These are phyloP conservation scores for Sporothrix luriei DNA, from an alignment of 2,329 filamentous ascomycete genomes.

Conservation along the genomic window DNA sequence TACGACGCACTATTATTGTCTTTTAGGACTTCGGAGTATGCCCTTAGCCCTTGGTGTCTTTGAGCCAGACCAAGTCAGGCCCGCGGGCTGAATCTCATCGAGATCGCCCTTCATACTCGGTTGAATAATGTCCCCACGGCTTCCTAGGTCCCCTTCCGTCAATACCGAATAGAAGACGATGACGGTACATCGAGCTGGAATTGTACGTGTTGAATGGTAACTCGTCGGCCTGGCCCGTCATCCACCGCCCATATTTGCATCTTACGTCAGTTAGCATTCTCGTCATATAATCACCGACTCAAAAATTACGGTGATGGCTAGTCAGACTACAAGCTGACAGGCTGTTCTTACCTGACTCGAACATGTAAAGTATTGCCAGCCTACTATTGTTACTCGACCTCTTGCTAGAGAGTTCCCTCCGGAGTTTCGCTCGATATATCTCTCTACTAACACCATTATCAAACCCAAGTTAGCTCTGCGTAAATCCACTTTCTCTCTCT, in stretches of 20 bases:
- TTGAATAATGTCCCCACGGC: background rate
- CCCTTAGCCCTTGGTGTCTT: too few relatives aligned
- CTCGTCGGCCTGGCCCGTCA: too few relatives aligned
- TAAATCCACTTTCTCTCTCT: too few relatives aligned
- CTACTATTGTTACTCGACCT: background rate
- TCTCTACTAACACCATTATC: background rate
- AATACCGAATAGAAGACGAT: too few relatives aligned
- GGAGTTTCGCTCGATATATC: background rate
- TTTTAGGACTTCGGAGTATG: too few relatives aligned
- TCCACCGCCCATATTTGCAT: background rate
- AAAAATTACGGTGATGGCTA: background rate
- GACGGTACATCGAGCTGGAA: too few relatives aligned
- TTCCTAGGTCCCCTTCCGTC: background rate
- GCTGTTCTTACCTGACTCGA: background rate
- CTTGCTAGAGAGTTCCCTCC: background rate
- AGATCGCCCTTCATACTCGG: background rate
- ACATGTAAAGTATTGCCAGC: background rate
- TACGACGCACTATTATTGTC: background rate
- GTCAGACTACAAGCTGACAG: background rate
- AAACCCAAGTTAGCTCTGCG: too few relatives aligned
- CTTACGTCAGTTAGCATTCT: background rate
- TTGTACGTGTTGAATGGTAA: too few relatives aligned
- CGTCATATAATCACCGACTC: background rate
- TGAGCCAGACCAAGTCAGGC: background rate
- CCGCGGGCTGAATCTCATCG: conserved; percentile 2